phyloP scores from a whole-genome alignment of 768 basidiomycete species.

The Psilocybe azurescens region DNA sequence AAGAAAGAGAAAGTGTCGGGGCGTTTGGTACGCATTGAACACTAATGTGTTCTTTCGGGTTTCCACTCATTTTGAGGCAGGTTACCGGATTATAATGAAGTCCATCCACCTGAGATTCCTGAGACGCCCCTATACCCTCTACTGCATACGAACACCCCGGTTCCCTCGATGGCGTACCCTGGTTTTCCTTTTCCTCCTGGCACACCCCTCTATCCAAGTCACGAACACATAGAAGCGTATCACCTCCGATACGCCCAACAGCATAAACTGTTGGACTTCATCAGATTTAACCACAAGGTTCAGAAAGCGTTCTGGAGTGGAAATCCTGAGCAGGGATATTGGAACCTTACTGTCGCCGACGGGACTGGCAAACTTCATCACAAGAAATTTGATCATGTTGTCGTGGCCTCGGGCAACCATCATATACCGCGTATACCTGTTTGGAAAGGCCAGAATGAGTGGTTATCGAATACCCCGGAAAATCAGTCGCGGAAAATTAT shows the following conservation, averaged over 20 bases:
- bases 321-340: constrained; percentile 38
- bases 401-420: constrained; percentile 62
- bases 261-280: constrained; percentile 42
- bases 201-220: constrained; percentile 55
- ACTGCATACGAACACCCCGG: constrained; percentile 59
- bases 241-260: constrained; percentile 47
- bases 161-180: constrained; percentile 65
- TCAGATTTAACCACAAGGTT: constrained; percentile 50
- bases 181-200: constrained; percentile 53
- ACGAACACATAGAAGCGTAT: constrained; percentile 51
- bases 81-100: constrained; percentile 36
- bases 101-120: constrained; percentile 50
- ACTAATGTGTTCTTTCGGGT: not conserved
- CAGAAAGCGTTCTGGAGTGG: constrained; percentile 50
- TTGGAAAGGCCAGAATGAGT: constrained; percentile 54
- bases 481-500: constrained; percentile 41
- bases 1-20: constrained; percentile 58
- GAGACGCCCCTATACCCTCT: constrained; percentile 60
- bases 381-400: constrained; percentile 54
- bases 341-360: constrained; percentile 46
- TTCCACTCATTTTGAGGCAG: constrained; percentile 18
- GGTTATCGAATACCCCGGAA: constrained; percentile 39
- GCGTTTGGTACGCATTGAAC: constrained; percentile 50
- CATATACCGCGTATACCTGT: constrained; percentile 51
- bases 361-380: constrained; percentile 24